Percentiles rank a stretch among this genome's conserved stretches.
Conservation (phyloP, 768 basidiomycete genomes). For the Tremella fuciformis region DNA sequence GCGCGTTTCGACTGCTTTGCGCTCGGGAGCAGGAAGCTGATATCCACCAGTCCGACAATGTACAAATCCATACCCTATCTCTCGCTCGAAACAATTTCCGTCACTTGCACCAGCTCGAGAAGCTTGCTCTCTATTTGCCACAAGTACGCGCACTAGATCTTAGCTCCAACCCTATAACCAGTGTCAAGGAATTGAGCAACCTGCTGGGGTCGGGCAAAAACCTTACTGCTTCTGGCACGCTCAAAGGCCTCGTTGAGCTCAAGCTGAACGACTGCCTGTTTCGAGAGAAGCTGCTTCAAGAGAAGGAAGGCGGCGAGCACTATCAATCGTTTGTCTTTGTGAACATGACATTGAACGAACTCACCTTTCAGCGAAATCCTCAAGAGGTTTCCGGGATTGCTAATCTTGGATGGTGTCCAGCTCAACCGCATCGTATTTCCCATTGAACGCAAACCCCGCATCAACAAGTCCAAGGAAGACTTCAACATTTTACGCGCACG, state of each 20-base stretch:
- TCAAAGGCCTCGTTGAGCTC: constrained; percentile 46
- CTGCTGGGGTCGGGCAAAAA: constrained; percentile 61
- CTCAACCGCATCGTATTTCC: constrained; percentile 74
- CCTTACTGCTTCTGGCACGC: constrained; percentile 29
- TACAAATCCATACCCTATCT: constrained; percentile 63
- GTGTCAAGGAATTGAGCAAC: constrained; percentile 75
- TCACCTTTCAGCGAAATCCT: constrained; percentile 65
- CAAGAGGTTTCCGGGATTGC: constrained; percentile 73
- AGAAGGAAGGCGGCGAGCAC: constrained; percentile 74
- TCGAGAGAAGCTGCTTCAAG: constrained; percentile 35
- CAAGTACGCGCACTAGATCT: constrained; percentile 49
- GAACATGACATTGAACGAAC: not conserved
- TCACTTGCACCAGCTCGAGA: constrained; percentile 61
- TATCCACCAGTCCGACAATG: constrained; percentile 12
- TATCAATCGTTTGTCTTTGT: constrained; percentile 55
- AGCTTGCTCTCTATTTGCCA: constrained; percentile 72
- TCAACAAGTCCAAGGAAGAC: constrained; percentile 54
- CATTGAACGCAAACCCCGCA: constrained; percentile 56
- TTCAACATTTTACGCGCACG: constrained; percentile 23
- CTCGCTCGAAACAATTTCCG: constrained; percentile 74
- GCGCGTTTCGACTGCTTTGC: constrained; percentile 15
- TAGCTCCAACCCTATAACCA: constrained; percentile 62
- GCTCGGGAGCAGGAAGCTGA: not conserved
- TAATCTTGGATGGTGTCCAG: constrained; percentile 78
- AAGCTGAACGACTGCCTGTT: constrained; percentile 42